Evolutionary conservation across 768 basidiomycete species (phyloP), one percentile per base, ranked within the genome.

Genomic region (Kwoniella bestiolae): DNA sequence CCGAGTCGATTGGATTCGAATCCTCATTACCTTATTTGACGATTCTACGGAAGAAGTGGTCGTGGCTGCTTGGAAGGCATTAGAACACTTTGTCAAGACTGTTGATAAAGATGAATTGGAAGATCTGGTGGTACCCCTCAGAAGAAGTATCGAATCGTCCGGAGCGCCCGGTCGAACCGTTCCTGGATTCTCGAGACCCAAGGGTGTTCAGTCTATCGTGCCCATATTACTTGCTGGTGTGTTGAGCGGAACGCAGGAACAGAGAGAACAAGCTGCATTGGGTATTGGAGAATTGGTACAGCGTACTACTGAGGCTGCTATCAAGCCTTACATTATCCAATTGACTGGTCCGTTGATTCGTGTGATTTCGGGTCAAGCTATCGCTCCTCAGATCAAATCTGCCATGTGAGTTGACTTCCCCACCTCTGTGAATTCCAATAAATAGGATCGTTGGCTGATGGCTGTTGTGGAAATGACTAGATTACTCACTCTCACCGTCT

Each of bases 241-340:
- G 35, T 92, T 94, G 0, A 91, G 89, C 3, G 95, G 95, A 35
- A 97, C 87, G 79, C 94, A 94, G 80, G 94, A 97, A 65, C 92
- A 84, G 66, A 74, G 82, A 72, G 96, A 98, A 81, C 90, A 95
- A 71, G 94, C 95, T 0, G 93, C 95, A 0, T 92, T 92, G 72
- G 94, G 92, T 29, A 94, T 98, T 65, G 91, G 92, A n/a, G 95
- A 97, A 71, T 86, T 99, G 38, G 92, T 97, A 34, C 90, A 94
- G 79, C 86, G 88, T 29, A 96, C 94, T 0, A 86, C 89, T n/a
- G 87, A 89, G 75, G 81, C 81, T 18, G 88, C 93, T 0, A 91
- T 98, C 86, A 96, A 95, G 80, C 91, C 94, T 0, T 97, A 90
- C 82, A 93, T 95, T 67, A 93, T 96, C 16, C 90, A 92, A 21